These are phyloP conservation scores for Spergularia azorica DNA, from an alignment of 179 eudicot genomes.

Conservation along the genomic window DNA sequence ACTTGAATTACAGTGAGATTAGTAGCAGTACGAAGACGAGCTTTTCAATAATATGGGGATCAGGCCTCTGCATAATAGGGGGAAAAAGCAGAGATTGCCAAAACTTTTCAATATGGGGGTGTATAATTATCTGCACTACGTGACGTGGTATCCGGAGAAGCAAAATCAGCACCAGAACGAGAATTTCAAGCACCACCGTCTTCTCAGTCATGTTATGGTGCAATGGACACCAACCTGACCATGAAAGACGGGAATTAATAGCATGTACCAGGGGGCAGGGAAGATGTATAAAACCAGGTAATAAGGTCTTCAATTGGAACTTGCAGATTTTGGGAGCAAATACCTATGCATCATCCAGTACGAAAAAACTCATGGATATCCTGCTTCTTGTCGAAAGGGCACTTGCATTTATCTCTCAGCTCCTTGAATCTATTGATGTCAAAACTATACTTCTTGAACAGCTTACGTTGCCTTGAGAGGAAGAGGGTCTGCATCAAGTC, in stretches of 20 bases:
- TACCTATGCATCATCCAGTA: conserved; percentile 39
- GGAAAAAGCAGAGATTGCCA: background rate
- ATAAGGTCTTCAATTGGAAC: background rate
- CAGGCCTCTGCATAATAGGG: too few relatives aligned
- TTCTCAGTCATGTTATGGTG: conserved; percentile 14
- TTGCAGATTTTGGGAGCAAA: conserved; percentile 12
- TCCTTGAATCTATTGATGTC: conserved; percentile 60
- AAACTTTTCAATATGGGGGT: conserved; percentile 9
- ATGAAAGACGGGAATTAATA: conserved; percentile 6
- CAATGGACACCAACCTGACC: conserved; percentile 15
- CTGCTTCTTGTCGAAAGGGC: conserved; percentile 48
- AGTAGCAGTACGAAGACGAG: background rate
- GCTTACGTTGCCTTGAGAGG: conserved; percentile 77
- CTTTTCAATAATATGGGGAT: too few relatives aligned
- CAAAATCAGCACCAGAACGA: conserved; percentile 13
- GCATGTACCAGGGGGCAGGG: background rate
- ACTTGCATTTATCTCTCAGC: conserved; percentile 58
- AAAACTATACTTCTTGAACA: conserved; percentile 68
- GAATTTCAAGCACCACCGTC: background rate
- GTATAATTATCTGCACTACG: conserved; percentile 26
- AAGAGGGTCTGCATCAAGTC: conserved; percentile 81
- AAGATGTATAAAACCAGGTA: background rate
- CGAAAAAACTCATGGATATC: conserved; percentile 34
- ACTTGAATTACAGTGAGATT: conserved; percentile 21
- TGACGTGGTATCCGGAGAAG: conserved; percentile 22